A percentile compares a stretch with the other conserved stretches of the same genome.
These are phyloP conservation scores for Schizochytrium sp. DNA, from an alignment of 108 stramenopile genomes.

Conservation along the genomic window DNA sequence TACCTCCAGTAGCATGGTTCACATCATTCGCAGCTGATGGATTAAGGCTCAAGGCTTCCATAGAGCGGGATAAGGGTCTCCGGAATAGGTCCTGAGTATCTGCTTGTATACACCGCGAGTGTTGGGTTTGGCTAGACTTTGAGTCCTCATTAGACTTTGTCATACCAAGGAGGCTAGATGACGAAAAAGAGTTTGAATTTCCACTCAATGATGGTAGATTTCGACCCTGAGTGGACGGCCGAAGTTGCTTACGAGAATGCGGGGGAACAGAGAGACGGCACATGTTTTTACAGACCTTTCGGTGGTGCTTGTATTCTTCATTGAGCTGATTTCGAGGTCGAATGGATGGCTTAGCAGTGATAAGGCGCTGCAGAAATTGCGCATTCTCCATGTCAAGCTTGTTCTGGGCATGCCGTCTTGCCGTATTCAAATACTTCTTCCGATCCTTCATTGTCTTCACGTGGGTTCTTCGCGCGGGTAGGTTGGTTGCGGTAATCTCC, in stretches of 20 bases:
- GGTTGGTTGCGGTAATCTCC: conserved; percentile 36
- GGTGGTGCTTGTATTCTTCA: not conserved
- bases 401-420: not conserved
- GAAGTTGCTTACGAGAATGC: not conserved
- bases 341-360: not conserved
- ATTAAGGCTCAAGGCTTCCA: not conserved
- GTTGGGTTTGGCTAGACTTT: too few relatives aligned
- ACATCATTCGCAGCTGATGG: not conserved
- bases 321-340: not conserved
- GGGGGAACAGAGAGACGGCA: conserved; percentile 33
- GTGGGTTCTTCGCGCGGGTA: not conserved
- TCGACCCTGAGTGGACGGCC: too few relatives aligned
- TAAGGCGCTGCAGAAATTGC: not conserved
- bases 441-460: not conserved
- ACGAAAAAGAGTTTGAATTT: too few relatives aligned
- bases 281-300: conserved; percentile 34
- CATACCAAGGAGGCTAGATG: too few relatives aligned
- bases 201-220: too few relatives aligned
- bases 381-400: conserved; percentile 42
- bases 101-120: too few relatives aligned
- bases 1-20: not conserved
- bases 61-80: too few relatives aligned
- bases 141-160: too few relatives aligned
- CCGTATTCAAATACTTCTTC: not conserved
- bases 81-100: too few relatives aligned